Evolutionary conservation across 345 rosid genomes (phyloP).

Genomic region (Sapria himalayana): DNA sequence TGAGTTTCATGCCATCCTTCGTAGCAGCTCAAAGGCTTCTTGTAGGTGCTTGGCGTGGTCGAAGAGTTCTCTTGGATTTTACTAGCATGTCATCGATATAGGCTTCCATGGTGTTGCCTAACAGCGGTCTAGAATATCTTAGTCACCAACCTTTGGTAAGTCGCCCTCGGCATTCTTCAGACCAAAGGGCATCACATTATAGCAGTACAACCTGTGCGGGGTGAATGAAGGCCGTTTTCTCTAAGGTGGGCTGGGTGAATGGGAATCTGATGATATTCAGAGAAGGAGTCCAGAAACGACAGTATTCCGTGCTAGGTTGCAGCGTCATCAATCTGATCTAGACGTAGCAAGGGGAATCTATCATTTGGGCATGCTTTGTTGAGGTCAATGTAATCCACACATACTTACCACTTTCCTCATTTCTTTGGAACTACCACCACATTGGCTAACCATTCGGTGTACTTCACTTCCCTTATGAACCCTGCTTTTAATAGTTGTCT

Average conservation of each 20-base stretch:
- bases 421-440: too few relatives aligned
- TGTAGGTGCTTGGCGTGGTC: background rate
- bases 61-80: background rate
- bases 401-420: background rate
- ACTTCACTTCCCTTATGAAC: too few relatives aligned
- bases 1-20: background rate
- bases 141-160: constrained; percentile 1
- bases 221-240: background rate
- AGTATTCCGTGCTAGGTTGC: background rate
- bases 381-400: background rate
- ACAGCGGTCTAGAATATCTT: background rate
- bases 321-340: background rate
- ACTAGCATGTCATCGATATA: constrained; percentile 1
- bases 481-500: too few relatives aligned
- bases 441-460: too few relatives aligned
- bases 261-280: background rate
- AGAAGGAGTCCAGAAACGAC: constrained; percentile 2
- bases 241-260: background rate
- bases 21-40: background rate
- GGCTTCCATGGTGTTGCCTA: background rate
- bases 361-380: constrained; percentile 3
- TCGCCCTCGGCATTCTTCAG: background rate
- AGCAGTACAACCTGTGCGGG: background rate
- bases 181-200: constrained; percentile 4
- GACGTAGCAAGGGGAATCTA: background rate